Percentiles rank a stretch among this genome's conserved stretches.
These are phyloP conservation scores for Chrysoporthe puriensis DNA, from an alignment of 2,329 filamentous ascomycete genomes.

Conservation along the genomic window DNA sequence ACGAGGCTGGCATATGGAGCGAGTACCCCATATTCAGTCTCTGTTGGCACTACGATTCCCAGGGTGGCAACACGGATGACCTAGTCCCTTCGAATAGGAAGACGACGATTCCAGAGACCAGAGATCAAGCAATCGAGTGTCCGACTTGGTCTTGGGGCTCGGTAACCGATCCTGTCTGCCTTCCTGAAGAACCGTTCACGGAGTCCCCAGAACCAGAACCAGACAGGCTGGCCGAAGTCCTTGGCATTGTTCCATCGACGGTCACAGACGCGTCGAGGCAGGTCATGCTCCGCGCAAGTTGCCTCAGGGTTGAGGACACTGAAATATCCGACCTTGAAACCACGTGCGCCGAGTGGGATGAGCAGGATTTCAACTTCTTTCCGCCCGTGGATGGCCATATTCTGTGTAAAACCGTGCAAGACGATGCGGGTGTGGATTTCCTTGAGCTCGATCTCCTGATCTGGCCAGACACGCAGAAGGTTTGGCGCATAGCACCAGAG, in stretches of 20 bases:
- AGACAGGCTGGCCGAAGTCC: neutral
- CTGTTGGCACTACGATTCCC: slow-evolving; percentile 3
- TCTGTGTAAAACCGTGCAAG: neutral
- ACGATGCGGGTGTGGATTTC: neutral
- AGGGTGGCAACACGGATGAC: neutral
- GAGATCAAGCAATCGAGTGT: neutral
- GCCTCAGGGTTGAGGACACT: neutral
- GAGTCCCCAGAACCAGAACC: neutral
- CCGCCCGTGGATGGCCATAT: neutral
- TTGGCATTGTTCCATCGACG: neutral
- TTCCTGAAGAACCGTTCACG: neutral
- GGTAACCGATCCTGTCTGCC: neutral
- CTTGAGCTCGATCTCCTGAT: slow-evolving; percentile 2
- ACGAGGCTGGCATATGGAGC: slow-evolving; percentile 1
- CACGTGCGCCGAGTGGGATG: neutral
- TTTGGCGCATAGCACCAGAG: neutral
- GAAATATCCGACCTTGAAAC: neutral
- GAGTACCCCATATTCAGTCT: neutral
- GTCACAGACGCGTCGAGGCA: neutral
- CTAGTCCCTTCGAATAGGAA: neutral
- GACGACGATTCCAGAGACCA: neutral
- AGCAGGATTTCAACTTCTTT: neutral
- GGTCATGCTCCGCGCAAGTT: neutral
- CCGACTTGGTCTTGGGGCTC: neutral
- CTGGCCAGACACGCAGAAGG: neutral